These are phyloP conservation scores for Aspergillus intermedius DNA, from an alignment of 2,329 filamentous ascomycete genomes.

Conservation along the genomic window DNA sequence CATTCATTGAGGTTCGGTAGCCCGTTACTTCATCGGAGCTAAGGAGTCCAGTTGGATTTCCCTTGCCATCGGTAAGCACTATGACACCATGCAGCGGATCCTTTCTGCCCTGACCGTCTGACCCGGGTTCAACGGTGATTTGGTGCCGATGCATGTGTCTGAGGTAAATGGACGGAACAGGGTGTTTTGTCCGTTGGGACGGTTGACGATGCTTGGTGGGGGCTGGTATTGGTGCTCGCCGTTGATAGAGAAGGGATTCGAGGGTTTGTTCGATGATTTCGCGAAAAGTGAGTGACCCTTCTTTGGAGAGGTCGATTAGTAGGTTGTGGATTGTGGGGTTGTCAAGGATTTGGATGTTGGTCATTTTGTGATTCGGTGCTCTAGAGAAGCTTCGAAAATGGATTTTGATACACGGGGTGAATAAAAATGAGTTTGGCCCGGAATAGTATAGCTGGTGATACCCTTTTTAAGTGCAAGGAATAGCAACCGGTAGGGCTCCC, in stretches of 20 bases:
- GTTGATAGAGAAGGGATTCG: neutral
- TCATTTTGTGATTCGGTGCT: neutral
- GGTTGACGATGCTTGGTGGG: slow-evolving; percentile 3
- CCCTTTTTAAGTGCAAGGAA: too few relatives aligned
- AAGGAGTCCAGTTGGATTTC: too few relatives aligned
- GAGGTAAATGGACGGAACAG: slow-evolving; percentile 13
- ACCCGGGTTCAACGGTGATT: slow-evolving; percentile 7
- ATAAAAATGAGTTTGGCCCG: too few relatives aligned
- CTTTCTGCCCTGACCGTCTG: slow-evolving; percentile 26
- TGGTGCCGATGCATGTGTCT: slow-evolving; percentile 6
- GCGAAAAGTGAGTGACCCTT: neutral
- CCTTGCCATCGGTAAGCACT: too few relatives aligned
- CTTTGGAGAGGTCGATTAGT: slow-evolving; percentile 3
- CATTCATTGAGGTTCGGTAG: too few relatives aligned
- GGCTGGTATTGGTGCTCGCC: slow-evolving; percentile 9
- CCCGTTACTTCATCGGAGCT: too few relatives aligned
- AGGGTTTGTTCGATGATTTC: slow-evolving; percentile 1
- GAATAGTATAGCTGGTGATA: too few relatives aligned
- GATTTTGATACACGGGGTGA: too few relatives aligned
- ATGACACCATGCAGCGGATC: too few relatives aligned
- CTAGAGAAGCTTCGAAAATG: too few relatives aligned
- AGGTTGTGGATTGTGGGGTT: slow-evolving; percentile 1
- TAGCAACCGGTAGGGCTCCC: too few relatives aligned
- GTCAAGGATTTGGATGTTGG: slow-evolving; percentile 1
- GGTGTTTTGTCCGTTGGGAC: slow-evolving; percentile 9